phyloP scores from a whole-genome alignment of 2,329 filamentous ascomycete species.

The Gremmenia infestans region DNA sequence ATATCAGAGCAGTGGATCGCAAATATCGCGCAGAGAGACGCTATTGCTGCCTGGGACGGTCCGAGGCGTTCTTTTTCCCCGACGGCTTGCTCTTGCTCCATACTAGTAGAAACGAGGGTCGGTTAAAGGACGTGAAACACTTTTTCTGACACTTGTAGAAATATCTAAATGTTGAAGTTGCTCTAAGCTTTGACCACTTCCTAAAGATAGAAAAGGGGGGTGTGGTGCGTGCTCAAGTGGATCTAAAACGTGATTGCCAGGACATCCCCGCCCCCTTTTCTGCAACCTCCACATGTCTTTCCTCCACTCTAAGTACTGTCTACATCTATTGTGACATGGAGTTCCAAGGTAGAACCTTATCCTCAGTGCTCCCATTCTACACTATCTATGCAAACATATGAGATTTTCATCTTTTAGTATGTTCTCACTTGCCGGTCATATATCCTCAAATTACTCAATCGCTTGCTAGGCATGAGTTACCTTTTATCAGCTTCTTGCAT shows the following conservation, averaged over 20 bases:
- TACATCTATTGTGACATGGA: too few relatives aligned
- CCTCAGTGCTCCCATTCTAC: too few relatives aligned
- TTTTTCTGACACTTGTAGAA: neutral
- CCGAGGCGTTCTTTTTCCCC: neutral
- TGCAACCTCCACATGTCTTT: too few relatives aligned
- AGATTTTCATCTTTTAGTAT: too few relatives aligned
- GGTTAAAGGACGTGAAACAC: too few relatives aligned
- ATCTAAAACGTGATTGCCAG: neutral
- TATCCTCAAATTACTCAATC: too few relatives aligned
- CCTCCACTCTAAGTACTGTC: too few relatives aligned
- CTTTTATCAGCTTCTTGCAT: too few relatives aligned
- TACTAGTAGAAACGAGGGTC: neutral
- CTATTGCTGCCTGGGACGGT: neutral
- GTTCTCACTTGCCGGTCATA: too few relatives aligned
- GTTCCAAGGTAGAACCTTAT: too few relatives aligned
- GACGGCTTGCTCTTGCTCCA: neutral
- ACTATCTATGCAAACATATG: too few relatives aligned
- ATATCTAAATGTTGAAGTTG: neutral
- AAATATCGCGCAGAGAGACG: neutral
- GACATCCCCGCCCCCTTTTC: slow-evolving; percentile 48
- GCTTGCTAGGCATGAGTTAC: too few relatives aligned
- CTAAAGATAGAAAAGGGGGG: neutral
- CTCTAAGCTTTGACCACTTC: neutral
- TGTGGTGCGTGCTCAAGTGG: neutral
- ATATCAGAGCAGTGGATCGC: neutral